A percentile compares a stretch with the other conserved stretches of the same genome.
These are phyloP conservation scores for Plasmodium vivax DNA, from an alignment of 169 alveolate species.

Conservation along the genomic window DNA sequence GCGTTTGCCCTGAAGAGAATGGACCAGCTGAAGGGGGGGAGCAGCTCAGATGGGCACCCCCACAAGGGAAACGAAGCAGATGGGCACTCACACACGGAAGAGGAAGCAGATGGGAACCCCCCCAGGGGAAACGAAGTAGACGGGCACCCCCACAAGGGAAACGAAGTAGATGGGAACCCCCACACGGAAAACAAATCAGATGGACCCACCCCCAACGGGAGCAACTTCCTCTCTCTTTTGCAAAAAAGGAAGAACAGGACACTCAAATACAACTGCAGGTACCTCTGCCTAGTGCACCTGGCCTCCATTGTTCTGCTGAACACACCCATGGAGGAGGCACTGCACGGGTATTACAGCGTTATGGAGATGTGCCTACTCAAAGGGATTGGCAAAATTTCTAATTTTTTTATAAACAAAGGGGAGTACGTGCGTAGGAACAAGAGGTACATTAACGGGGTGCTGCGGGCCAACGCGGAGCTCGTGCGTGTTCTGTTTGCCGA, in stretches of 20 bases:
- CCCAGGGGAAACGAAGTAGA: not conserved
- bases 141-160: not conserved
- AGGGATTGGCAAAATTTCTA: constrained; percentile 40
- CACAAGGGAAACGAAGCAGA: not conserved
- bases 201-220: not conserved
- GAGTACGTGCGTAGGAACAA: constrained; percentile 6
- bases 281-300: constrained; percentile 29
- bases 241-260: not conserved
- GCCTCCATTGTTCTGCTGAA: constrained; percentile 20
- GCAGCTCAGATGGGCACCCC: not conserved
- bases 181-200: not conserved
- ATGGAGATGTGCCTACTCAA: constrained; percentile 37
- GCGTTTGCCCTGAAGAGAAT: not conserved
- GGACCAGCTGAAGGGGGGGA: not conserved
- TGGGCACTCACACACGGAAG: not conserved
- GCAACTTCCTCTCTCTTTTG: not conserved
- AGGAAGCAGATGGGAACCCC: not conserved
- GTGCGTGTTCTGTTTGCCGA: constrained; percentile 8
- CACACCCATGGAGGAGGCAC: constrained; percentile 8
- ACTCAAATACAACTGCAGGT: constrained; percentile 44
- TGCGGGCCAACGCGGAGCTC: not conserved
- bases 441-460: constrained; percentile 21
- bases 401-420: constrained; percentile 42
- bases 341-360: not conserved
- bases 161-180: not conserved